Evolutionary conservation across 2,329 filamentous ascomycete genomes (phyloP), one percentile per base, ranked within the genome.

Genomic region (Immersiporthe knoxdaviesiana): DNA sequence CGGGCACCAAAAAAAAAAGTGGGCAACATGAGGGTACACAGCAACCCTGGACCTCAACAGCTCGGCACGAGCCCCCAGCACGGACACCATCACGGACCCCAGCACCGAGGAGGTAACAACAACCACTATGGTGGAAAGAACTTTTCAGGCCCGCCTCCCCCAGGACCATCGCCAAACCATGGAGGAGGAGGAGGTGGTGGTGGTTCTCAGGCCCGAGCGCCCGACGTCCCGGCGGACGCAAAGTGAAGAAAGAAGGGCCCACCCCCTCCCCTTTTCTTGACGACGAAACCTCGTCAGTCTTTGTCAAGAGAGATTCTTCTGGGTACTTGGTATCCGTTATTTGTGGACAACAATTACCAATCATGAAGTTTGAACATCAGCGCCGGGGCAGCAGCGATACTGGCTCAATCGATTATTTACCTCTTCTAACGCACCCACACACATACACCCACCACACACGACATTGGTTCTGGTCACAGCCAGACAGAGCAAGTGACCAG

Each of bases 11-110:
- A 4, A 18, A 30, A 59, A 18, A 58, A 74, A 90, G 87, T 90
- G 83, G 85, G 84, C 73, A 86, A 87, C 70, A 84, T 85, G 75
- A 86, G 88, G 74, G 85, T 84, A 66, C 91, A 90, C 77, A 85
- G 83, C 73, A 87, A 86, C 66, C 81, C 82, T 44, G 85, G 86
- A 66, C 83, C 85, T 52, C 88, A 89, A 73, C 90, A 90, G 72
- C 91, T 86, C 76, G 86, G 88, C 67, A 87, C 85, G 47, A 91
- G 89, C 74, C 89, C 89, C 64, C 89, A 90, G 72, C 87, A 90
- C 70, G 80, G 83, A 74, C 88, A 91, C 76, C 87, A 90, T 74
- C 90, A 88, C 75, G 84, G 84, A 1, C 84, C 84, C 52, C 85
- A 86, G 72, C 85, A 88, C 74, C 86, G 86, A 72, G 85, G 83